phyloP scores from a whole-genome alignment of 441 rosid species.

The Pelargonium myrrhifolium region DNA sequence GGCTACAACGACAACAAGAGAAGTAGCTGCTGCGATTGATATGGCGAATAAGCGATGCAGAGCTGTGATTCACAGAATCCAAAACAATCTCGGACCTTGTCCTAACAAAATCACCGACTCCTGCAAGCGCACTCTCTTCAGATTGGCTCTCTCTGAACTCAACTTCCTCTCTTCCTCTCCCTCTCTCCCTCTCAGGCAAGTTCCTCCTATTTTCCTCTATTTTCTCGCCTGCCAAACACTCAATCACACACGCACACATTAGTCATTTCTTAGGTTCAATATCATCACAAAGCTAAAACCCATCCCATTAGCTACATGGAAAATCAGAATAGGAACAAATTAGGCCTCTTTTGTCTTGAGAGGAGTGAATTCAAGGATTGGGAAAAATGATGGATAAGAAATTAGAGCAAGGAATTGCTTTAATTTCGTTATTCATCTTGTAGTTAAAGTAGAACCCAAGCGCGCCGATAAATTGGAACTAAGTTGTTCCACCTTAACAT shows the following conservation, averaged over 20 bases:
- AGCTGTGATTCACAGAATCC: slow-evolving; percentile 33
- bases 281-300: too few relatives aligned
- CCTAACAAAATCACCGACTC: slow-evolving; percentile 33
- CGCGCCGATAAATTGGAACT: too few relatives aligned
- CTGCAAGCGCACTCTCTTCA: slow-evolving; percentile 59
- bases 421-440: too few relatives aligned
- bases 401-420: too few relatives aligned
- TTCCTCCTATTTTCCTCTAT: slow-evolving; percentile 11
- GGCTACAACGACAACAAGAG: neutral
- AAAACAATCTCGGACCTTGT: slow-evolving; percentile 21
- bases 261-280: neutral
- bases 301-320: too few relatives aligned
- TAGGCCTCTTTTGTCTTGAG: too few relatives aligned
- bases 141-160: slow-evolving; percentile 65
- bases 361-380: too few relatives aligned
- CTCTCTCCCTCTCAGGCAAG: slow-evolving; percentile 34
- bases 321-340: too few relatives aligned
- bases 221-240: neutral
- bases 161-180: slow-evolving; percentile 45
- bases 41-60: slow-evolving; percentile 48
- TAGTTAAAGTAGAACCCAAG: too few relatives aligned
- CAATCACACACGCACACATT: neutral
- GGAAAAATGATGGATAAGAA: too few relatives aligned
- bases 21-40: slow-evolving; percentile 14
- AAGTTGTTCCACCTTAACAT: too few relatives aligned